Base-by-base conservation (phyloP, 441 rosid genomes). In the Corymbia citriodora region DNA sequence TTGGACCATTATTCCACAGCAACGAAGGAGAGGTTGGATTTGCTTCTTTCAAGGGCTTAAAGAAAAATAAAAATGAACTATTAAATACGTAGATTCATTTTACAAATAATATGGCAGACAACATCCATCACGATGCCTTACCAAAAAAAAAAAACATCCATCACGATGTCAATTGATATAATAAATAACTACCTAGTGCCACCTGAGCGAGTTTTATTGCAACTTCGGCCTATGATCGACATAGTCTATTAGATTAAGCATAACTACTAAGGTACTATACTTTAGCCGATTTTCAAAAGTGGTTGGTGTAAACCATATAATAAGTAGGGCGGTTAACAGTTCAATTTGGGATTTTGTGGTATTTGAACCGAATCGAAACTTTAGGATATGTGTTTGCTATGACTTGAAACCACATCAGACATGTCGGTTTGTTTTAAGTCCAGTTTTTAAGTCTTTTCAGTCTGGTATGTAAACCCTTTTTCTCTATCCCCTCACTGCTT, bases 311-410 rank as follows among this genome's bases (percentile, higher is more conserved):
- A 40, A 36, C 82, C 82, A 19, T 1, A 70, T 70, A 0, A 59
- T 59, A 59, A 23, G 25, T 0, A 59, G 65, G 65, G 25, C 25
- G 14, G 11, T 23, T 23, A 27, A 7, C n/a, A 0, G n/a, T 25
- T 59, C 6, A 17, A 29, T 0, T 23, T 25, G 65, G n/a, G 25
- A 9, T 25, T 0, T 0, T 59, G 0, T 25, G n/a, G 25, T 25
- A 59, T 29, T 7, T 1, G 7, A 59, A 59, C 11, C 0, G 0
- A 59, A 59, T 7, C 11, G 7, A 59, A 59, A 59, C 65, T 59
- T 59, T 59, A 10, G n/a, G 65, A 2, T 59, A 10, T 5, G n/a
- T 59, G n/a, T 59, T 59, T 29, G n/a, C n/a, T 59, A 2, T 59
- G 65, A 25, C 11, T 25, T 0, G 1, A 59, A 59, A 25, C n/a